Conservation (phyloP, 768 basidiomycete species). For the Pleurotus salmoneostramineus region DNA sequence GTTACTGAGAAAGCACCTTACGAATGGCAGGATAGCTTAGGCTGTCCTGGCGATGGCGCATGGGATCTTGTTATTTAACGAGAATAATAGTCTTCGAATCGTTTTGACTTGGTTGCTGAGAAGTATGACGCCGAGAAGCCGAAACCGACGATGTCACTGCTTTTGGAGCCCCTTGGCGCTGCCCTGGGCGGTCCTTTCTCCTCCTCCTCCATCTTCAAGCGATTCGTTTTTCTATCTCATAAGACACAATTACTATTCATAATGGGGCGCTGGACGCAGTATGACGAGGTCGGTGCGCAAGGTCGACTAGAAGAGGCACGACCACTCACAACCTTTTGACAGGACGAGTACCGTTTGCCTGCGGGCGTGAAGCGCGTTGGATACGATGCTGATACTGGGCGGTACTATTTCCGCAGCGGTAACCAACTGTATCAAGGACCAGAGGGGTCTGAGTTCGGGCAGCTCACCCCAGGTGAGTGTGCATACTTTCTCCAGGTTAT, state of each 20-base stretch:
- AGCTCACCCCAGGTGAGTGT: conserved; percentile 40
- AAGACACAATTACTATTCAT: conserved; percentile 3
- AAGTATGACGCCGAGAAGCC: background rate
- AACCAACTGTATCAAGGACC: conserved; percentile 51
- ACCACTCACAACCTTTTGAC: background rate
- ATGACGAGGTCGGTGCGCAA: conserved; percentile 14
- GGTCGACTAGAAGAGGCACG: background rate
- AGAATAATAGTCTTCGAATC: background rate
- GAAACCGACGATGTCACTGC: background rate
- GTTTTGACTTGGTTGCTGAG: background rate
- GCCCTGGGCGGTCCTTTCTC: background rate
- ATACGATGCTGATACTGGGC: conserved; percentile 68
- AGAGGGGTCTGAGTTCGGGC: conserved; percentile 61
- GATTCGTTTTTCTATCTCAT: background rate
- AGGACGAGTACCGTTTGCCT: conserved; percentile 52
- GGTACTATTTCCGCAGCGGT: conserved; percentile 59
- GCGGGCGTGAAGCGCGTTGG: conserved; percentile 66
- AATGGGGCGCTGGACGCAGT: conserved; percentile 26
- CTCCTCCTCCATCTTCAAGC: background rate
- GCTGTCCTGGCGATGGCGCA: background rate
- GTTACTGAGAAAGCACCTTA: background rate
- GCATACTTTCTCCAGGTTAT: no score
- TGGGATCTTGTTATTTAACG: background rate
- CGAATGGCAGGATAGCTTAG: background rate
- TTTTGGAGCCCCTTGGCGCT: background rate